Percentiles rank a stretch among this genome's conserved stretches.
Conservation (phyloP, 768 basidiomycete species). For the Auricularia sp. region DNA sequence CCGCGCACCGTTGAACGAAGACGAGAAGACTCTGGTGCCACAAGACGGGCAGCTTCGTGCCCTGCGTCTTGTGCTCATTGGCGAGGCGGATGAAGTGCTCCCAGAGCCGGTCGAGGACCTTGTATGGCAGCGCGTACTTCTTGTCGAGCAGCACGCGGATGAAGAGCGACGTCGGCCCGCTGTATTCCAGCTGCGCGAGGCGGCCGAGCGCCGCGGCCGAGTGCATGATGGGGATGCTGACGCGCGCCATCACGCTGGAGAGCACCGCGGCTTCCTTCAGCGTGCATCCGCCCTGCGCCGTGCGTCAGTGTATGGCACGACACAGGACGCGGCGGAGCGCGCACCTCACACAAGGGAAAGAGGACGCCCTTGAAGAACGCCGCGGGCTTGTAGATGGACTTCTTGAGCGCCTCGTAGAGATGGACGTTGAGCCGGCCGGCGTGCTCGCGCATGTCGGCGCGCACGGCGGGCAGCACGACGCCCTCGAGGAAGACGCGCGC, state of each 20-base stretch:
- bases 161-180: constrained; percentile 93
- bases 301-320: not conserved
- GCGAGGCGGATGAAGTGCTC: constrained; percentile 97
- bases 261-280: constrained; percentile 92
- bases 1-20: constrained; percentile 74
- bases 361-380: constrained; percentile 98
- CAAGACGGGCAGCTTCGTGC: constrained; percentile 77
- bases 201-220: constrained; percentile 90
- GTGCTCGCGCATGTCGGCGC: constrained; percentile 69
- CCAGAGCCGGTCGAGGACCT: constrained; percentile 92
- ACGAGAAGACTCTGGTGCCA: constrained; percentile 97
- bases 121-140: constrained; percentile 95
- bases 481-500: constrained; percentile 88
- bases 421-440: constrained; percentile 70
- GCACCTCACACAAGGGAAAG: constrained; percentile 53
- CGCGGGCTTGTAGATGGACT: constrained; percentile 88
- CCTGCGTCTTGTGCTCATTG: constrained; percentile 69
- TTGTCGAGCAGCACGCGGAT: constrained; percentile 95
- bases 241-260: constrained; percentile 81
- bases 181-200: constrained; percentile 93
- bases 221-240: constrained; percentile 92
- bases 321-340: constrained; percentile 23
- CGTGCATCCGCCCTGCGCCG: constrained; percentile 60
- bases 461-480: constrained; percentile 79
- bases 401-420: constrained; percentile 86